phyloP scores from a whole-genome alignment of 2,329 filamentous ascomycete genomes.

The Alternaria angustiovoidea region DNA sequence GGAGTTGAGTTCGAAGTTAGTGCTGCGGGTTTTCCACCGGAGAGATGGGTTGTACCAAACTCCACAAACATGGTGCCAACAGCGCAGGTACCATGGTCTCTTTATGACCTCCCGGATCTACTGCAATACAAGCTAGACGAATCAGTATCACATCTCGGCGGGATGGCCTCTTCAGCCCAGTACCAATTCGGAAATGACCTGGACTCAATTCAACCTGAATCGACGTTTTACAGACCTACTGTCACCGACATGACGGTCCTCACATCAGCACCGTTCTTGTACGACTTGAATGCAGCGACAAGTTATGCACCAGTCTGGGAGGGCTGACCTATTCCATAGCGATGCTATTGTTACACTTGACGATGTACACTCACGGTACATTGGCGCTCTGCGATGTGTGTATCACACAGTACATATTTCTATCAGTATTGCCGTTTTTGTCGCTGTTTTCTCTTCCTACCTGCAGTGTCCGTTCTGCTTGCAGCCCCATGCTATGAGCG shows the following conservation, averaged over 20 bases:
- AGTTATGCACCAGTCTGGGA: constrained; percentile 46
- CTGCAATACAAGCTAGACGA: constrained; percentile 24
- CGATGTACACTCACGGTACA: not conserved
- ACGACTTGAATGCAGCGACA: constrained; percentile 47
- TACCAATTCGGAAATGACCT: constrained; percentile 19
- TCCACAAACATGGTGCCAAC: constrained; percentile 23
- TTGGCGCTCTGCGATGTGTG: not conserved
- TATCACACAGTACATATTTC: not conserved
- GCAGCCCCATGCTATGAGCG: not conserved
- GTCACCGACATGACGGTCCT: constrained; percentile 50
- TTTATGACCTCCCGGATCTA: constrained; percentile 22
- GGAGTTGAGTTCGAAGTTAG: constrained; percentile 36
- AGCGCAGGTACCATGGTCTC: constrained; percentile 34
- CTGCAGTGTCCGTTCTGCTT: not conserved
- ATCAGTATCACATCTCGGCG: constrained; percentile 24
- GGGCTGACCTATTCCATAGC: constrained; percentile 55
- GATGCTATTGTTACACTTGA: constrained; percentile 32
- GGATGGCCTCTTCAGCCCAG: constrained; percentile 35
- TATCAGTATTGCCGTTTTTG: not conserved
- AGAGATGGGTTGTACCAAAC: constrained; percentile 33
- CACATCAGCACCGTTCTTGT: constrained; percentile 45
- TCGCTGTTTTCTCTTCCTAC: not conserved
- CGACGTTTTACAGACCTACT: constrained; percentile 58
- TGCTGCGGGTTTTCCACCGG: constrained; percentile 29
- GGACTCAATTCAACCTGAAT: constrained; percentile 54